Conservation (phyloP, 2,329 filamentous ascomycete species). For the Aspergillus fructus region DNA sequence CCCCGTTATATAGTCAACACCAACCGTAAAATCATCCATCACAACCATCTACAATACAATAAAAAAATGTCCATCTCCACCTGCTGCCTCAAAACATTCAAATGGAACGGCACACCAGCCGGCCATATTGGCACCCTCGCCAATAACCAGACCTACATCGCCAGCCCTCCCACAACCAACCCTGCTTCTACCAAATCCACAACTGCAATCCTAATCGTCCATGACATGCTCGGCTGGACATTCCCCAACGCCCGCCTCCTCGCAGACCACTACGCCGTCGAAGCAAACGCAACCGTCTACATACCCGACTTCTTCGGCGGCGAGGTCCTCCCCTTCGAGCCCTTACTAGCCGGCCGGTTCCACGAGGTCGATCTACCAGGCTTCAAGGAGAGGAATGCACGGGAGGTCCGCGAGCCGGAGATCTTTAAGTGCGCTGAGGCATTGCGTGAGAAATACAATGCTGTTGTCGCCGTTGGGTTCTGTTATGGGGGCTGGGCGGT, state of each 20-base stretch:
- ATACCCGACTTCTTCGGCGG: conserved; percentile 42
- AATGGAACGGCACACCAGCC: conserved; percentile 42
- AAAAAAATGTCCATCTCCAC: neutral
- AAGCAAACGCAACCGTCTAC: conserved; percentile 49
- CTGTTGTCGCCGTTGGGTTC: conserved; percentile 48
- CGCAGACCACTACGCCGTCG: conserved; percentile 48
- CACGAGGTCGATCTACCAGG: conserved; percentile 39
- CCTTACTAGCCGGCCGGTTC: conserved; percentile 28
- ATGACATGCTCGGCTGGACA: conserved; percentile 47
- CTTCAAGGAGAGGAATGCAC: conserved; percentile 40
- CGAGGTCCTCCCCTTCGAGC: conserved; percentile 32
- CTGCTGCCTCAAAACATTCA: conserved; percentile 34
- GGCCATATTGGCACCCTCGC: conserved; percentile 37
- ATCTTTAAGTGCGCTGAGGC: conserved; percentile 37
- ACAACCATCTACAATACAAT: too few species aligned
- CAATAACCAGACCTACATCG: conserved; percentile 37
- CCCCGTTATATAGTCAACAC: too few species aligned
- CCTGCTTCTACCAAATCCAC: too few species aligned
- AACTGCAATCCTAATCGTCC: conserved; percentile 38
- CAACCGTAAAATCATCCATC: too few species aligned
- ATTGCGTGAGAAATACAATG: conserved; percentile 23
- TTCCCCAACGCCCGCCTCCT: conserved; percentile 48
- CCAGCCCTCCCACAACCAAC: conserved; percentile 32
- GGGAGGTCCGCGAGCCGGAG: conserved; percentile 39
- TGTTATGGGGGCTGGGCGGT: conserved; percentile 56